Evolutionary conservation across 1,284 basidiomycete species (phyloP), one percentile per base, ranked within the genome.

Genomic region (Exobasidium cylindrosporum): DNA sequence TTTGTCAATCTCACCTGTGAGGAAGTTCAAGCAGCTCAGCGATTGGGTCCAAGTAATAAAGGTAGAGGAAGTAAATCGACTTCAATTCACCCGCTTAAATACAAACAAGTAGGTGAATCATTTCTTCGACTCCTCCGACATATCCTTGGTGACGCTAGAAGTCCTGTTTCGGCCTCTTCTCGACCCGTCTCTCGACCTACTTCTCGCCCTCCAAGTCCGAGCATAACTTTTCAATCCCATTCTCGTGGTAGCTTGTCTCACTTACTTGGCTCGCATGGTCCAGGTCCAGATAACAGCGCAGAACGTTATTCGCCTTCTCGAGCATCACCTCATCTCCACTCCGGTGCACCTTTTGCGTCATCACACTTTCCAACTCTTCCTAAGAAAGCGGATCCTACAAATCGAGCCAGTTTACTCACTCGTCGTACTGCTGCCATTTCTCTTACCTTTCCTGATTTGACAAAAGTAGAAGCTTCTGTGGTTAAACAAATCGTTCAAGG

Each of bases 381-480:
- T 45, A 35, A 53, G n/a, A n/a, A 43, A n/a, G 52, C 61, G 4
- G 54, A 64, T 29, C 43, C 49, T 21, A 57, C 54, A 7, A 26
- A 28, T 17, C 54, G 61, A 6, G 24, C 61, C 5, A 45, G 50
- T 54, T 30, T 64, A 21, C 52, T 64, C 28, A 57, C 54, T 7
- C 32, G 61, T n/a, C 44, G 56, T 24, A 62, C 60, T 3, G 30
- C 54, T 1, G 61, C 58, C 40, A 47, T 65, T 11, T 62, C 54
- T n/a, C 47, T 65, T 24, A 59, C 63, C 14, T 64, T 65, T 26
- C 54, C 63, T 23, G 63, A 65, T 31, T 24, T 65, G 29, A 29
- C 60, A 23, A 24, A 52, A 10, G 57, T 62, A 7, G 26, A 29
- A 17, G 53, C 54, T 3, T 40, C 43, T 4, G 21, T 56, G 1